Conservation (phyloP, 352 stramenopile species). For the Globisporangium carolinianum region DNA sequence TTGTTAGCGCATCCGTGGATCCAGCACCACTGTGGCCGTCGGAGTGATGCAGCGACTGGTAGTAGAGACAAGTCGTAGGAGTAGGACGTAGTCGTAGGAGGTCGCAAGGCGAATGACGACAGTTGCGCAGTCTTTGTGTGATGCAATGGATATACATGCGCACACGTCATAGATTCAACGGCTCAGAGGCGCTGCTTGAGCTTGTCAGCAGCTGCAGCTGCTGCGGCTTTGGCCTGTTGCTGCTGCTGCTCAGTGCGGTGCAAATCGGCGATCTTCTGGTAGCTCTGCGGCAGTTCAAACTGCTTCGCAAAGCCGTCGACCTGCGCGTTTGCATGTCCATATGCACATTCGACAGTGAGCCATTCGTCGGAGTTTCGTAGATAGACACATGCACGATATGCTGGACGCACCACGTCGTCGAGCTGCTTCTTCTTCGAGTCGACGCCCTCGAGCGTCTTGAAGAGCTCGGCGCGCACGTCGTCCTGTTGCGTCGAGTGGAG, state of each 20-base stretch:
- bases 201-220: constrained; percentile 11
- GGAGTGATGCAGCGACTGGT: neutral
- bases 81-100: too few species aligned
- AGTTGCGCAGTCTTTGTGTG: too few species aligned
- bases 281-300: constrained; percentile 63
- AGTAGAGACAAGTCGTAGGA: too few species aligned
- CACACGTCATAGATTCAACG: too few species aligned
- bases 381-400: too few species aligned
- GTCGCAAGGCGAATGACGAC: too few species aligned
- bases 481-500: constrained; percentile 52
- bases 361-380: too few species aligned
- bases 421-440: constrained; percentile 57
- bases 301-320: constrained; percentile 64
- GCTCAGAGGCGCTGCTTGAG: neutral
- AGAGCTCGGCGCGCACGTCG: constrained; percentile 44
- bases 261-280: constrained; percentile 59
- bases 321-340: constrained; percentile 12
- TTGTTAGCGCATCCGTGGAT: constrained; percentile 96
- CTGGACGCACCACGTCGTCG: constrained; percentile 36
- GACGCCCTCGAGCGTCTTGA: constrained; percentile 45
- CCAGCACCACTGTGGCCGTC: constrained; percentile 42
- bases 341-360: neutral
- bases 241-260: constrained; percentile 30
- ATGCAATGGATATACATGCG: too few species aligned
- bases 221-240: constrained; percentile 16